Evolutionary conservation across 2,329 filamentous ascomycete species (phyloP).

Genomic region (Pseudocercospora eumusae): DNA sequence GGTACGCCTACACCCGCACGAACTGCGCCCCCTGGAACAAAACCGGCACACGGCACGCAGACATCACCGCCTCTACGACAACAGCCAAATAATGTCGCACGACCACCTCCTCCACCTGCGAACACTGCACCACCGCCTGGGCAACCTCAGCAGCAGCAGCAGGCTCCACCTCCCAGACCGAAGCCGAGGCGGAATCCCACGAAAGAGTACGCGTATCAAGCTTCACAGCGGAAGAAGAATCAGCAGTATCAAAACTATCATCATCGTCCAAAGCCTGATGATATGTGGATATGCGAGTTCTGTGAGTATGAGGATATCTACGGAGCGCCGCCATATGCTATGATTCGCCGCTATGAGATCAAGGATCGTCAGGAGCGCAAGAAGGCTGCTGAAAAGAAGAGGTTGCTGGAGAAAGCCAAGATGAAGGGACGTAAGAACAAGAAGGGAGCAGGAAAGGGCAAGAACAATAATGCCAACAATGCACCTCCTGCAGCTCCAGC

Average conservation of each 20-base stretch:
- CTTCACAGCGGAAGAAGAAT: constrained; percentile 72
- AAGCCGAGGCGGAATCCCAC: constrained; percentile 61
- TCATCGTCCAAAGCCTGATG: constrained; percentile 68
- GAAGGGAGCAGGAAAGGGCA: constrained; percentile 68
- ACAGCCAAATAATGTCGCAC: constrained; percentile 19
- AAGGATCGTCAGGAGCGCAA: constrained; percentile 86
- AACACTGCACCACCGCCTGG: constrained; percentile 33
- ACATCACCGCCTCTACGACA: constrained; percentile 32
- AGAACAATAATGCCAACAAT: constrained; percentile 31
- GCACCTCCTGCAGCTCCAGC: constrained; percentile 24
- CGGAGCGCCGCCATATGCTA: constrained; percentile 76
- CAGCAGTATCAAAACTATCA: constrained; percentile 76
- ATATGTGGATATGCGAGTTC: constrained; percentile 95
- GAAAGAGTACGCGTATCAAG: constrained; percentile 73
- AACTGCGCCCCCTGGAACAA: constrained; percentile 17
- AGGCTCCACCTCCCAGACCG: constrained; percentile 56
- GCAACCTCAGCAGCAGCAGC: constrained; percentile 40
- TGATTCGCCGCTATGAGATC: constrained; percentile 91
- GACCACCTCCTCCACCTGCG: constrained; percentile 29
- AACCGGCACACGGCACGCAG: constrained; percentile 33
- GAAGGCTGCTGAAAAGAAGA: constrained; percentile 79
- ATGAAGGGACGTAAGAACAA: constrained; percentile 88
- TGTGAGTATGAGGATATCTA: constrained; percentile 98
- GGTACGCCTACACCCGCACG: constrained; percentile 26
- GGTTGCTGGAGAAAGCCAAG: constrained; percentile 88